Evolutionary conservation across 2,329 filamentous ascomycete genomes (phyloP), one percentile per base, ranked within the genome.

Genomic region (Neoarthrinium moseri): DNA sequence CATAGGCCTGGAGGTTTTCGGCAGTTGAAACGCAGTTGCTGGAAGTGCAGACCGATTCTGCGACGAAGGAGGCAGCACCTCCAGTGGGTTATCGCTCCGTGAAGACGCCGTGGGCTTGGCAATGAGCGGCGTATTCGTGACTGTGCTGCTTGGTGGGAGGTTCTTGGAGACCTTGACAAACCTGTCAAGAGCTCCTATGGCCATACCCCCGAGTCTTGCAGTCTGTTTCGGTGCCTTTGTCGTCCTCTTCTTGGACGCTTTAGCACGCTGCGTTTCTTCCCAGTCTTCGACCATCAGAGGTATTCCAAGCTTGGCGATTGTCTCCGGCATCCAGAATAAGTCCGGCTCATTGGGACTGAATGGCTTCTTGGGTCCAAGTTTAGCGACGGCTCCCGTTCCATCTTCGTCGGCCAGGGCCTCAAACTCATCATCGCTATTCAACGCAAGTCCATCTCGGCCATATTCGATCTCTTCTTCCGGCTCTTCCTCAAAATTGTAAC

Each of bases 401-500:
- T 58, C 60, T 15, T 59, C 58, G 6, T 55, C 57, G 2, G 45
- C 49, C 10, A 35, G 61, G 62, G 56, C 74, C 1, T 74, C 74
- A 12, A 80, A 69, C 8, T 88, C 84, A 29, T 88, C 83, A 43
- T 89, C 85, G 48, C 79, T 81, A 51, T 81, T 81, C n/a, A 83
- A 70, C 2, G 81, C 80, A 12, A 84, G 63, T 0, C 79, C 80
- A 37, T 71, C 71, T 22, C 81, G 72, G 2, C 72, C 75, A 51
- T 68, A 75, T 1, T 63, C 51, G 3, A 78, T 73, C 1, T 73
- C 71, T 48, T 81, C 81, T 13, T 88, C 84, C 23, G 82, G 78
- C 60, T 96, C 91, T 1, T 76, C 73, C 10, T 82, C 78, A 20
- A 96, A 69, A 57, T 95, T 83, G 30, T 97, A 77, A 0, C 83